Conservation (phyloP, 495 filamentous ascomycete species). For the Tuber microsphaerosporum region DNA sequence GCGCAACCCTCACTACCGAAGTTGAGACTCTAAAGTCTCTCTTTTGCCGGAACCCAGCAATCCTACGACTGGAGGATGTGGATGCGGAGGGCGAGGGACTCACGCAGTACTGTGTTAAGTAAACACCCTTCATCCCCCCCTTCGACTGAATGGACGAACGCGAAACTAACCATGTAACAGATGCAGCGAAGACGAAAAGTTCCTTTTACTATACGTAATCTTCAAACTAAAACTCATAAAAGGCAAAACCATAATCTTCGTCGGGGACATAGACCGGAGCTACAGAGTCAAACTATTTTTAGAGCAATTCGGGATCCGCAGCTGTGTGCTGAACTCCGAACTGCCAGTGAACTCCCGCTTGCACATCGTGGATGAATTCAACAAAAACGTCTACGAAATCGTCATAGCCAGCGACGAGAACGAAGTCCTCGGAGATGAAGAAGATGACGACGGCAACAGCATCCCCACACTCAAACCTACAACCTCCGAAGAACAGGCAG, state of each 20-base stretch:
- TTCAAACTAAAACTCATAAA: slow-evolving; percentile 92
- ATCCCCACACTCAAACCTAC: slow-evolving; percentile 33
- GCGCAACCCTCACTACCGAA: slow-evolving; percentile 80
- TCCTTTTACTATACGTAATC: slow-evolving; percentile 84
- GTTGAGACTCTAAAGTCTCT: slow-evolving; percentile 76
- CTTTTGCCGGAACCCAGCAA: slow-evolving; percentile 71
- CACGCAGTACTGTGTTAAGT: slow-evolving; percentile 80
- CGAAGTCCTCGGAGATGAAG: slow-evolving; percentile 65
- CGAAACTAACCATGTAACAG: slow-evolving; percentile 42
- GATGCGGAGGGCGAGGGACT: slow-evolving; percentile 63
- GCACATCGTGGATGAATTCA: slow-evolving; percentile 95
- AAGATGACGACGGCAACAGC: slow-evolving; percentile 42
- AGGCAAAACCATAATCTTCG: slow-evolving; percentile 90
- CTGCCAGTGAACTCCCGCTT: slow-evolving; percentile 85
- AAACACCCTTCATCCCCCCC: slow-evolving; percentile 31
- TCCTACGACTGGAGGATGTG: slow-evolving; percentile 65
- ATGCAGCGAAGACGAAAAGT: slow-evolving; percentile 95
- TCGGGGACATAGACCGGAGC: slow-evolving; percentile 83
- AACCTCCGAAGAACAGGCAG: slow-evolving; percentile 43
- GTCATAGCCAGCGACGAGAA: slow-evolving; percentile 93
- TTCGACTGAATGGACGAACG: background rate
- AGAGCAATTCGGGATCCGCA: slow-evolving; percentile 91
- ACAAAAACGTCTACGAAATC: slow-evolving; percentile 90
- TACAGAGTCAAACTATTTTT: slow-evolving; percentile 93
- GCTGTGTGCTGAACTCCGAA: slow-evolving; percentile 91